A percentile compares a stretch with the other conserved stretches of the same genome.
Evolutionary conservation across 306 rosid genomes (phyloP).

Genomic region (Leucaena leucocephala): DNA sequence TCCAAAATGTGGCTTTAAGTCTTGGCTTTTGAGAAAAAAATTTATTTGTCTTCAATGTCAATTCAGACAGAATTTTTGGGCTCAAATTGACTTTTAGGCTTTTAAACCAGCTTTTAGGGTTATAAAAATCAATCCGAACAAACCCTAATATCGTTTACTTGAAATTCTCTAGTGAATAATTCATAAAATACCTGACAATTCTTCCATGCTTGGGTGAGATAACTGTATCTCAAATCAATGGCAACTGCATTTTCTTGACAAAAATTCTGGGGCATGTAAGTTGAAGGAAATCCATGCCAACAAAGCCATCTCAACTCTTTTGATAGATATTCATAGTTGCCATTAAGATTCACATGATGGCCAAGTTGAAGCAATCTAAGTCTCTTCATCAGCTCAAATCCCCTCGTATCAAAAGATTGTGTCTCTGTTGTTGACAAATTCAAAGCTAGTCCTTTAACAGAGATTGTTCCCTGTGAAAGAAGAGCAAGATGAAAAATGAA

Average conservation of each 20-base stretch:
- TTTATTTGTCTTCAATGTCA: too few species aligned
- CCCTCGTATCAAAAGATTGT: neutral
- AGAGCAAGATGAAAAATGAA: too few species aligned
- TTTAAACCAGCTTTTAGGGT: too few species aligned
- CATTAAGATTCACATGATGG: neutral
- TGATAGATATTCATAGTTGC: neutral
- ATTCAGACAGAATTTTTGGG: too few species aligned
- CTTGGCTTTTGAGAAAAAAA: too few species aligned
- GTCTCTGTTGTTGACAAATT: neutral
- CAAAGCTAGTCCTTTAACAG: neutral
- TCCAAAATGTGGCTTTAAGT: too few species aligned
- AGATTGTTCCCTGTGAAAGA: neutral
- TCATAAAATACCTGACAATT: neutral
- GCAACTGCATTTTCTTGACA: neutral
- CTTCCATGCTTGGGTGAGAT: neutral
- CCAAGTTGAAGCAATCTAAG: neutral
- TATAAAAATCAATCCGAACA: too few species aligned
- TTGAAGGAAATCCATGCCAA: constrained; percentile 9
- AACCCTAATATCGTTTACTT: too few species aligned
- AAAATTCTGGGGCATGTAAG: neutral
- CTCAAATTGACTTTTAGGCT: too few species aligned
- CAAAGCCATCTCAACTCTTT: neutral
- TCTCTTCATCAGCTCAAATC: neutral
- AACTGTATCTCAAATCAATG: neutral
- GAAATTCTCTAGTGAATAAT: too few species aligned